Evolutionary conservation across 768 basidiomycete species (phyloP).

Genomic region (Podaxis mareebaensis): DNA sequence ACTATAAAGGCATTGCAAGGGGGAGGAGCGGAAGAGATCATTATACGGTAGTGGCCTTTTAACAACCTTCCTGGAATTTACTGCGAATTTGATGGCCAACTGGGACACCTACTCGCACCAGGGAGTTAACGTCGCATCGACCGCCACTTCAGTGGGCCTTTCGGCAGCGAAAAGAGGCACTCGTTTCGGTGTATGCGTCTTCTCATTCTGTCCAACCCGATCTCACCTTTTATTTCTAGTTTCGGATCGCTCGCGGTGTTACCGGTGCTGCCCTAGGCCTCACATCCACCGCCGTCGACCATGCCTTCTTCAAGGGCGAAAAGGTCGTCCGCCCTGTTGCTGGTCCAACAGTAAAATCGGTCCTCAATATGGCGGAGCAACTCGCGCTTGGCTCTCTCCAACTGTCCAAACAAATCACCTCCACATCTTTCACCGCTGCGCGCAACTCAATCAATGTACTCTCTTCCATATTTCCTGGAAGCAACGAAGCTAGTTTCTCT

Average conservation of each 20-base stretch:
- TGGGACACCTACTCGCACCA: conserved; percentile 57
- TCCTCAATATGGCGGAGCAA: conserved; percentile 66
- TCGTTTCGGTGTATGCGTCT: conserved; percentile 57
- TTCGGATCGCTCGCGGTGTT: conserved; percentile 64
- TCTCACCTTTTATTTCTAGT: conserved; percentile 39
- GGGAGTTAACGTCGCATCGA: conserved; percentile 66
- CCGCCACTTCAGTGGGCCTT: conserved; percentile 65
- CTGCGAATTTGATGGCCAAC: conserved; percentile 31
- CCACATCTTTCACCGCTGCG: conserved; percentile 72
- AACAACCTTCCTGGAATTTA: not conserved
- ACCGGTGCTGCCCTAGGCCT: conserved; percentile 58
- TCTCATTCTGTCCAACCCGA: not conserved
- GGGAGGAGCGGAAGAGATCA: not conserved
- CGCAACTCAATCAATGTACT: conserved; percentile 76
- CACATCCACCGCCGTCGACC: conserved; percentile 62
- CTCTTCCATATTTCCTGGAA: conserved; percentile 70
- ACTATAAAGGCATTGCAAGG: not conserved
- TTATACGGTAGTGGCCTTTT: conserved; percentile 3
- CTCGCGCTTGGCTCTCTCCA: conserved; percentile 75
- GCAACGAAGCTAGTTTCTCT: conserved; percentile 80
- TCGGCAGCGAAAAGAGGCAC: conserved; percentile 67
- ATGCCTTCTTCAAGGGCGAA: conserved; percentile 64
- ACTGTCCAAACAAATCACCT: conserved; percentile 74
- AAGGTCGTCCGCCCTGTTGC: conserved; percentile 59
- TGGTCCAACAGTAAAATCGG: conserved; percentile 58